These are phyloP conservation scores for Daedaleopsis nitida DNA, from an alignment of 768 basidiomycete species.

Conservation along the genomic window DNA sequence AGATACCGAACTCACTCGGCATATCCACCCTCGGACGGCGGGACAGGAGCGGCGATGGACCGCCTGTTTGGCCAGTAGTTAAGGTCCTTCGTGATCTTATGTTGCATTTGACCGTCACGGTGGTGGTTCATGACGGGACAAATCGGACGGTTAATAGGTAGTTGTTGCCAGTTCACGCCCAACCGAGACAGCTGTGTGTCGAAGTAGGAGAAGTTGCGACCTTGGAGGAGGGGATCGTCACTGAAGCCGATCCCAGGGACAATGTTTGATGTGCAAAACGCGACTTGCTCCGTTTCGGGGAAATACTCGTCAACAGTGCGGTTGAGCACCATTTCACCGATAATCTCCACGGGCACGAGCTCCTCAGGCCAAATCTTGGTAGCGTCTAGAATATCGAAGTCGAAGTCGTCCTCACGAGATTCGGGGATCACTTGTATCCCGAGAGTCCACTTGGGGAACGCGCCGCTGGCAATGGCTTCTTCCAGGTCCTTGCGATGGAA, in stretches of 20 bases:
- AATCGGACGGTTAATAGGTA: constrained; percentile 82
- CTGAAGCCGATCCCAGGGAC: constrained; percentile 73
- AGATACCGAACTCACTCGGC: constrained; percentile 42
- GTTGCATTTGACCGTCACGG: constrained; percentile 61
- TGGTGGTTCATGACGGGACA: constrained; percentile 75
- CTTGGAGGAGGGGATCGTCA: constrained; percentile 80
- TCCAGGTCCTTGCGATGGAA: constrained; percentile 86
- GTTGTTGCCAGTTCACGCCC: constrained; percentile 77
- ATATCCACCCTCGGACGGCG: constrained; percentile 57
- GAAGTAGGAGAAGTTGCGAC: constrained; percentile 84
- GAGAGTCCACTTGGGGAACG: constrained; percentile 77
- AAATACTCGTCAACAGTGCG: constrained; percentile 75
- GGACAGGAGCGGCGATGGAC: constrained; percentile 47
- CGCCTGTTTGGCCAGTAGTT: constrained; percentile 89
- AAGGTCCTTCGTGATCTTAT: constrained; percentile 59
- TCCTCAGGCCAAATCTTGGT: constrained; percentile 89
- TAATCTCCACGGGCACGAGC: constrained; percentile 70
- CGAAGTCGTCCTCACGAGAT: constrained; percentile 75
- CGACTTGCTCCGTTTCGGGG: constrained; percentile 85
- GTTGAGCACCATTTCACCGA: constrained; percentile 75
- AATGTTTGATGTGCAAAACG: constrained; percentile 72
- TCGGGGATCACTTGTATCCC: constrained; percentile 75
- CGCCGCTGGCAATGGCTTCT: constrained; percentile 77
- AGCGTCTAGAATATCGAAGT: constrained; percentile 85
- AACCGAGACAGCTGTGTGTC: constrained; percentile 84